Evolutionary conservation across 208 protist genomes (phyloP), one percentile per base, ranked within the genome.

Genomic region (Wallacemonas sp.): DNA sequence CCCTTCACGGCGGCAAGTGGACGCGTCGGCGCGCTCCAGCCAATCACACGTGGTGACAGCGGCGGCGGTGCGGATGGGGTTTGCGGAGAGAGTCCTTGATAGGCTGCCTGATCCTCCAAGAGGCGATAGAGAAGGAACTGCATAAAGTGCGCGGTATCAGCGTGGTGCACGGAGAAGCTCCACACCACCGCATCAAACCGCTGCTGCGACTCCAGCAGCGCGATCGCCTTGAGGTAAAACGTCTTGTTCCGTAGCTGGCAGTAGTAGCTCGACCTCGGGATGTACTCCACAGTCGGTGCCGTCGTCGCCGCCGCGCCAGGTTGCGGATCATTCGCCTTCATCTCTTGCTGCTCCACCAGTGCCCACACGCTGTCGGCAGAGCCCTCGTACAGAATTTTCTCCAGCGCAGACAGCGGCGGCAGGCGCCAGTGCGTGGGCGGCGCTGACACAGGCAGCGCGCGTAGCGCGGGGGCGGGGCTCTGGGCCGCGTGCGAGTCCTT

Each of bases 151-250:
- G 25, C 38, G 38, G 25, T 14, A 52, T 70, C 65, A 29, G 10
- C 54, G 65, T 70, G 65, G 29, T 54, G 33, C 0, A 62, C 28
- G 11, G 65, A 62, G 54, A 52, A 70, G 65, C 65, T 55, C 65
- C 65, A 70, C 42, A 70, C 65, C 41, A 26, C 36, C 3, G 16
- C 22, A 22, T 70, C 54, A 29, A 70, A 70, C 4, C 48, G 12
- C 3, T 1, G 1, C 39, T 20, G 4, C 26, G 52, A 44, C 49
- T 39, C 36, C 36, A 70, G 28, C 39, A 63, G 29, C 26, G 29
- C 65, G 3, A 70, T 36, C 39, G 63, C 52, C 16, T 5, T 16
- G 23, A 1, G n/a, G 65, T 70, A 70, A 42, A 70, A 70, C 38
- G 11, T 20, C 18, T 3, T 20, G 48, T 44, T 7, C n/a, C 38